Percentiles rank a stretch among this genome's conserved stretches.
phyloP scores from a whole-genome alignment of 257 asterid species.

The Thymus quinquecostatus region DNA sequence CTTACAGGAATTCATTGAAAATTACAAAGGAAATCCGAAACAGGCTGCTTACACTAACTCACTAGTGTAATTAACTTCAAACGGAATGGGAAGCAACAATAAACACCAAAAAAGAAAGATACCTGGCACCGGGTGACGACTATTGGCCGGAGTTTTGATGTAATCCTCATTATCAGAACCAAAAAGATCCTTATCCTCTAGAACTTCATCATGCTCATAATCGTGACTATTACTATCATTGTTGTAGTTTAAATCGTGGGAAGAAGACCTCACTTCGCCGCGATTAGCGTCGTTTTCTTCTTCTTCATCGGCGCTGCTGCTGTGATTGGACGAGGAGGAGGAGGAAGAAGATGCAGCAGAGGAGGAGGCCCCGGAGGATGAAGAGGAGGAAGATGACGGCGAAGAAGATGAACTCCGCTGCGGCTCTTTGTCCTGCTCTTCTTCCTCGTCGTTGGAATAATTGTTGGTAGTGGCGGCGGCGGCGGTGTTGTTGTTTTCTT shows the following conservation, averaged over 20 bases:
- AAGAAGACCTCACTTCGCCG: slow-evolving; percentile 60
- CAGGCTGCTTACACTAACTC: slow-evolving; percentile 1
- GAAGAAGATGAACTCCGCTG: slow-evolving; percentile 55
- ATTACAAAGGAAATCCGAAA: background rate
- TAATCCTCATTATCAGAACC: slow-evolving; percentile 93
- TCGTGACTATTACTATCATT: slow-evolving; percentile 30
- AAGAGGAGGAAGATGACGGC: slow-evolving; percentile 51
- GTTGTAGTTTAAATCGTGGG: slow-evolving; percentile 23
- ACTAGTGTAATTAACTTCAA: slow-evolving; percentile 6
- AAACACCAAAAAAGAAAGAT: slow-evolving; percentile 14
- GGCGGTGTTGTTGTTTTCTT: slow-evolving; percentile 36
- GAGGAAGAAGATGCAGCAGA: slow-evolving; percentile 57
- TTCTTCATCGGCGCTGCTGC: slow-evolving; percentile 51
- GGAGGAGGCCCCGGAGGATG: slow-evolving; percentile 54
- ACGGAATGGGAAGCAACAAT: background rate
- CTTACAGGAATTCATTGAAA: background rate
- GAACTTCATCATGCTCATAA: slow-evolving; percentile 42
- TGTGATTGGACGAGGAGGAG: slow-evolving; percentile 60
- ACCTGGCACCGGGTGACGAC: slow-evolving; percentile 85
- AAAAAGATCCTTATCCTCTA: slow-evolving; percentile 79
- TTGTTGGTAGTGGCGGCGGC: slow-evolving; percentile 15
- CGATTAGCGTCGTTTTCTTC: slow-evolving; percentile 48
- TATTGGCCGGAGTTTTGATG: slow-evolving; percentile 62
- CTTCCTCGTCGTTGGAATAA: slow-evolving; percentile 40
- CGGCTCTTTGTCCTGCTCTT: slow-evolving; percentile 39